Percentiles rank a stretch among this genome's conserved stretches.
phyloP scores from a whole-genome alignment of 2,329 filamentous ascomycete species.

The Lachnellula hyalina region DNA sequence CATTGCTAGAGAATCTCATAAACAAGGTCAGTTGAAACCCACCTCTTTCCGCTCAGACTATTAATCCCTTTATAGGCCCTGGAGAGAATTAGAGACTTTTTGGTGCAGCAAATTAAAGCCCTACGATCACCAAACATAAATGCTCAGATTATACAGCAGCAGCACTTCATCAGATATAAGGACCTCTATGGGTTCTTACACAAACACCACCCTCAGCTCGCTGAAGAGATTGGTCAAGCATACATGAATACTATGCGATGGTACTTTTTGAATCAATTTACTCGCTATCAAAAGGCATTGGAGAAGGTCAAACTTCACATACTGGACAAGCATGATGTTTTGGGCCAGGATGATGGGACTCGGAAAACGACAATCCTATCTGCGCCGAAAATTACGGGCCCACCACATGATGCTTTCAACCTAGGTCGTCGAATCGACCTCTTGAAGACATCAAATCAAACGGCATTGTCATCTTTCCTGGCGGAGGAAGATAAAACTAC shows the following conservation, averaged over 20 bases:
- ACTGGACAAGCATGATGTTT: conserved; percentile 75
- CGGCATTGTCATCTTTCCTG: conserved; percentile 78
- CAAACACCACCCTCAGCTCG: conserved; percentile 74
- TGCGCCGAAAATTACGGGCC: conserved; percentile 44
- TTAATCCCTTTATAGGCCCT: conserved; percentile 54
- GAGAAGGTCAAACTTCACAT: conserved; percentile 78
- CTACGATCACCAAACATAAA: conserved; percentile 94
- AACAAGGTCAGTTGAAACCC: conserved; percentile 54
- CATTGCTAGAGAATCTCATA: conserved; percentile 77
- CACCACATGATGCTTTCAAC: conserved; percentile 80
- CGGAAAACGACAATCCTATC: conserved; percentile 58
- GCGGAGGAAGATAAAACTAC: conserved; percentile 83
- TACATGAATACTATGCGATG: conserved; percentile 99
- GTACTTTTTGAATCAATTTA: conserved; percentile 94
- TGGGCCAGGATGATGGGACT: conserved; percentile 71
- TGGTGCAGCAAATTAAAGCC: conserved; percentile 92
- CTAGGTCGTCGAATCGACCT: conserved; percentile 82
- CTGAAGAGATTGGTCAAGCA: conserved; percentile 83
- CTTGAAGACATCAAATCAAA: conserved; percentile 65
- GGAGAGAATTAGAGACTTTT: conserved; percentile 87
- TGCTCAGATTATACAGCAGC: conserved; percentile 92
- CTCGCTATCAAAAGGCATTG: conserved; percentile 76
- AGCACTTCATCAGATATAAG: conserved; percentile 82
- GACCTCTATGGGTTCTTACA: conserved; percentile 83
- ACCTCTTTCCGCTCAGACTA: background rate